phyloP scores from a whole-genome alignment of 345 rosid species.

The Arabidopsis suecica region DNA sequence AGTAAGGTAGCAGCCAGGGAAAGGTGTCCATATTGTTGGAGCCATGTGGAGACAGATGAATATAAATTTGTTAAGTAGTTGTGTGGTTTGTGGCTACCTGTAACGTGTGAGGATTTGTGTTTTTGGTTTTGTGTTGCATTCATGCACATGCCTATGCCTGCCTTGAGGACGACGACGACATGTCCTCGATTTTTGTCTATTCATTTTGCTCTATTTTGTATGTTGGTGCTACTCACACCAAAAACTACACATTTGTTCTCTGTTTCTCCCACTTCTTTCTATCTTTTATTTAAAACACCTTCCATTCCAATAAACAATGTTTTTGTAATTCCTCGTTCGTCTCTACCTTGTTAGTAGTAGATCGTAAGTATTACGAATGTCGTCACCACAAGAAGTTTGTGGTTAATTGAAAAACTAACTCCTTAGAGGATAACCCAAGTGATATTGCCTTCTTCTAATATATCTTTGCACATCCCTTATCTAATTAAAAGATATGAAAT shows the following conservation, averaged over 20 bases:
- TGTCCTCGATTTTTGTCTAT: slow-evolving; percentile 45
- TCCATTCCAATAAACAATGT: slow-evolving; percentile 23
- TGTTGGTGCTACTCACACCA: slow-evolving; percentile 29
- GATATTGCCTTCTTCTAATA: not conserved
- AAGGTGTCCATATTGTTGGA: not conserved
- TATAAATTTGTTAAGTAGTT: slow-evolving; percentile 35
- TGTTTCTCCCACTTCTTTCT: slow-evolving; percentile 24
- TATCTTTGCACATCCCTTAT: not conserved
- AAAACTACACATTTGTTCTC: slow-evolving; percentile 11
- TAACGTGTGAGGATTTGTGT: slow-evolving; percentile 40
- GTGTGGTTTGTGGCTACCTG: slow-evolving; percentile 37
- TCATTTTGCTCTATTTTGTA: slow-evolving; percentile 38
- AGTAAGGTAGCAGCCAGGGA: slow-evolving; percentile 27
- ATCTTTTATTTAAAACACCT: not conserved
- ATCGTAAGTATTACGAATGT: not conserved
- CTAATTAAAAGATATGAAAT: not conserved
- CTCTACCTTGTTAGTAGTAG: not conserved
- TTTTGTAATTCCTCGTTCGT: slow-evolving; percentile 6
- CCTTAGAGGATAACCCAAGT: not conserved
- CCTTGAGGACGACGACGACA: slow-evolving; percentile 30
- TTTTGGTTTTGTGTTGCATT: slow-evolving; percentile 34
- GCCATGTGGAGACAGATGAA: slow-evolving; percentile 31
- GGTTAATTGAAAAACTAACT: not conserved
- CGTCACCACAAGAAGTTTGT: not conserved
- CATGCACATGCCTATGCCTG: slow-evolving; percentile 35